Evolutionary conservation across 139 green algal species (phyloP).

Genomic region (Micractinium sp.): DNA sequence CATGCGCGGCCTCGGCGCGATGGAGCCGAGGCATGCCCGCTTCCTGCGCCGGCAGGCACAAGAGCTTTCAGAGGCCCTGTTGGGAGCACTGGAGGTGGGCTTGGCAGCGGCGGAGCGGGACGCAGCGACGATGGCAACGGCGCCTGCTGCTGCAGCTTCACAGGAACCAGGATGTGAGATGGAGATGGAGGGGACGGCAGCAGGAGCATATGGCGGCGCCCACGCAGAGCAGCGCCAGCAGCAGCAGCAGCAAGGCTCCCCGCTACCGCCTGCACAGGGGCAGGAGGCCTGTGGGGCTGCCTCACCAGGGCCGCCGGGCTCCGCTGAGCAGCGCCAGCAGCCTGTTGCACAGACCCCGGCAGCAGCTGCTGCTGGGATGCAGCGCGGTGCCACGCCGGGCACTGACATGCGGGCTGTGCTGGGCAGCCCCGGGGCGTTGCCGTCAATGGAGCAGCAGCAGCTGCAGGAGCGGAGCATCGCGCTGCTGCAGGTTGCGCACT

Average conservation of each 20-base stretch:
- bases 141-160: background rate
- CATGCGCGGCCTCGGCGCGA: background rate
- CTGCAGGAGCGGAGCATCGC: background rate
- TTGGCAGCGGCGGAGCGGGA: slow-evolving; percentile 1
- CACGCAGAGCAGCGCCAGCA: background rate
- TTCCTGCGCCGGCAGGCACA: slow-evolving; percentile 19
- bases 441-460: background rate
- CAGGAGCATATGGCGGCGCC: background rate
- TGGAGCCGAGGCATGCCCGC: background rate
- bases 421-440: slow-evolving; percentile 1
- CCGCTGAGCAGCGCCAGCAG: background rate
- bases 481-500: slow-evolving; percentile 6
- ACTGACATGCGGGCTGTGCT: slow-evolving; percentile 15
- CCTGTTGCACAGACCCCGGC: background rate
- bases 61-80: slow-evolving; percentile 2
- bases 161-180: background rate
- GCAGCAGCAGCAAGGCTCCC: background rate
- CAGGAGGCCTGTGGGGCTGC: background rate
- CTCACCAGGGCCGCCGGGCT: background rate
- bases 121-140: background rate
- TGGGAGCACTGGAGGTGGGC: background rate
- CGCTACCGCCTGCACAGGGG: background rate
- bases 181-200: background rate
- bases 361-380: background rate
- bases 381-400: background rate